Evolutionary conservation across 2,329 filamentous ascomycete genomes (phyloP).

Genomic region (Alternaria sp.): DNA sequence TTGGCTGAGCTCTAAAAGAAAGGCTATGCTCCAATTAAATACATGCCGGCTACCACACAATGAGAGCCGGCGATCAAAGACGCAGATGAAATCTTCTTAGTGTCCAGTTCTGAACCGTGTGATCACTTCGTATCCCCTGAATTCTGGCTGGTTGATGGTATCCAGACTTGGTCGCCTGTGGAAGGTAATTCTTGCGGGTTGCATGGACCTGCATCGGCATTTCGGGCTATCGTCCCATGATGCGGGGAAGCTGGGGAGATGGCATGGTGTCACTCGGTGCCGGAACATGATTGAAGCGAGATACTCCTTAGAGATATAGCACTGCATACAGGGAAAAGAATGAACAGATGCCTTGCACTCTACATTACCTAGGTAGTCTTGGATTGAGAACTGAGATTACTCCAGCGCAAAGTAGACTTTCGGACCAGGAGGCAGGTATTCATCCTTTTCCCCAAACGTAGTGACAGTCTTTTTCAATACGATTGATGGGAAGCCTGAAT

Average conservation of each 20-base stretch:
- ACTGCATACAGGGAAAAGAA: not conserved
- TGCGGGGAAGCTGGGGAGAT: conserved; percentile 18
- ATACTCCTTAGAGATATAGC: not conserved
- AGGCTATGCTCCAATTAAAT: not conserved
- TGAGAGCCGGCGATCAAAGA: not conserved
- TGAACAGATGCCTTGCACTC: not conserved
- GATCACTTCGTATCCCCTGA: not conserved
- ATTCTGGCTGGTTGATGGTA: not conserved
- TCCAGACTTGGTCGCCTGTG: not conserved
- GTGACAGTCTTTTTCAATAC: not conserved
- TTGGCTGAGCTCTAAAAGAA: not conserved
- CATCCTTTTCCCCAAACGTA: not conserved
- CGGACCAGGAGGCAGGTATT: not conserved
- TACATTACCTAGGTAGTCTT: not conserved
- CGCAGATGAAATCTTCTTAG: not conserved
- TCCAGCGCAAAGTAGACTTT: not conserved
- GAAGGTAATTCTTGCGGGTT: not conserved
- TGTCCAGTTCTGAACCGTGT: not conserved
- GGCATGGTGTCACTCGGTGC: not conserved
- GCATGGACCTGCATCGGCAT: conserved; percentile 16
- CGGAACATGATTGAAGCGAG: not conserved
- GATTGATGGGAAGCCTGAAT: not conserved
- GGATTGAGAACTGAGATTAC: not conserved
- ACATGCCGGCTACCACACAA: not conserved
- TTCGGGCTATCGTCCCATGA: conserved; percentile 19